Evolutionary conservation across 2,329 filamentous ascomycete genomes (phyloP), one percentile per base, ranked within the genome.

Genomic region (Colletotrichum sidae): DNA sequence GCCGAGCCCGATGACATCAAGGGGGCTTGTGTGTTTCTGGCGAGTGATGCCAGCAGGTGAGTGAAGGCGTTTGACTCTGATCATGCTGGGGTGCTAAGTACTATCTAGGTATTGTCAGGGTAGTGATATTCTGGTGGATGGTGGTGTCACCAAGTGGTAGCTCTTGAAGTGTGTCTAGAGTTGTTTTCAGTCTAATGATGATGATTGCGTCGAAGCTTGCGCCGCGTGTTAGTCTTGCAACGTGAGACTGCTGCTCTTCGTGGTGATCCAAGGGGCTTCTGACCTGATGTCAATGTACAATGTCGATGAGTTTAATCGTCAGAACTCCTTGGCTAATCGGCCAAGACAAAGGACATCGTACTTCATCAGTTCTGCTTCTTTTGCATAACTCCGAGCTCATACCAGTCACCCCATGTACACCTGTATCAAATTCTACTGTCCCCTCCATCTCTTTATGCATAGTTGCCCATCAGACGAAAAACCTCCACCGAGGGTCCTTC

Each of bases 1-100:
- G 81, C 81, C 2, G 76, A 81, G 69, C 82, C 83, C 0, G 80
- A 85, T 61, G 82, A 85, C 55, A 82, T 85, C 37, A 80, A 79
- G 70, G 82, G 82, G 10, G 80, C 78, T 1, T 82, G 80, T 69
- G 77, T 84, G 2, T 84, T 83, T 55, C 67, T 84, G 46, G 81
- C 81, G 1, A 81, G 81, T 52, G 81, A 84, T 69, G 81, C 81
- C 1, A 83, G 81, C 68, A 72, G 69, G 68, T 83, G 77, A 65
- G 80, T 78, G 58, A 11, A n/a, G 9, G 33, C 35, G n/a, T 8
- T 8, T 5, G 4, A 12, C 15, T 13, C 15, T 6, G 12, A 8
- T 25, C 25, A 11, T 0, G 15, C 11, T 3, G 11, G 15, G 7
- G 13, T 7, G 8, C 45, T 35, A 4, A 53, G 17, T n/a, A n/a